Conservation (phyloP, 805 yeast species). For the Saccharomycopsis capsularis region DNA sequence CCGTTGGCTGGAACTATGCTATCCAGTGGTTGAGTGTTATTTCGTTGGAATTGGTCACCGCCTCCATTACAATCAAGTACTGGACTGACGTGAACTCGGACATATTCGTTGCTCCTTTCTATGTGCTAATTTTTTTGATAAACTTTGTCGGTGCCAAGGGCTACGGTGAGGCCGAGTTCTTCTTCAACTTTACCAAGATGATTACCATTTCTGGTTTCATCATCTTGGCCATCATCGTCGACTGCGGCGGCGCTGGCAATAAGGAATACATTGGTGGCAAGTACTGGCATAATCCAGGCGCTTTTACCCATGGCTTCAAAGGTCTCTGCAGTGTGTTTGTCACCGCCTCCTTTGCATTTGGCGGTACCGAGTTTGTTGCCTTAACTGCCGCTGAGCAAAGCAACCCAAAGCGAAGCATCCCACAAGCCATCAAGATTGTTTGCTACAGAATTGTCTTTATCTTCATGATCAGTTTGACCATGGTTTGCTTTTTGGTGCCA, state of each 20-base stretch:
- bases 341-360: conserved; percentile 53
- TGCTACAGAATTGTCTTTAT: conserved; percentile 48
- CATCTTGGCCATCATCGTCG: conserved; percentile 42
- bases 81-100: conserved; percentile 55
- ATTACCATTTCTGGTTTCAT: conserved; percentile 54
- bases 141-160: conserved; percentile 50
- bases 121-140: conserved; percentile 37
- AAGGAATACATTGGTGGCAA: conserved; percentile 43
- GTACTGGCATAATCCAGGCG: conserved; percentile 50
- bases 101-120: conserved; percentile 50
- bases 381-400: conserved; percentile 52
- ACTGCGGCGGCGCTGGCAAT: conserved; percentile 37
- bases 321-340: conserved; percentile 49
- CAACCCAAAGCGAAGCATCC: conserved; percentile 50
- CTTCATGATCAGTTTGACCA: conserved; percentile 40
- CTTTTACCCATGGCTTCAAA: conserved; percentile 46
- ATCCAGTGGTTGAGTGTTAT: conserved; percentile 57
- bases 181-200: conserved; percentile 60
- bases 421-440: conserved; percentile 49
- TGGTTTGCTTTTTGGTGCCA: conserved; percentile 51
- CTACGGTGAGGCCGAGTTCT: conserved; percentile 58
- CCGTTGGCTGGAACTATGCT: conserved; percentile 57
- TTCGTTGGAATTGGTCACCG: conserved; percentile 59
- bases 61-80: conserved; percentile 51
- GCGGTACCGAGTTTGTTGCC: conserved; percentile 55